Evolutionary conservation across 2,329 filamentous ascomycete species (phyloP).

Genomic region (Epichloe sibirici): DNA sequence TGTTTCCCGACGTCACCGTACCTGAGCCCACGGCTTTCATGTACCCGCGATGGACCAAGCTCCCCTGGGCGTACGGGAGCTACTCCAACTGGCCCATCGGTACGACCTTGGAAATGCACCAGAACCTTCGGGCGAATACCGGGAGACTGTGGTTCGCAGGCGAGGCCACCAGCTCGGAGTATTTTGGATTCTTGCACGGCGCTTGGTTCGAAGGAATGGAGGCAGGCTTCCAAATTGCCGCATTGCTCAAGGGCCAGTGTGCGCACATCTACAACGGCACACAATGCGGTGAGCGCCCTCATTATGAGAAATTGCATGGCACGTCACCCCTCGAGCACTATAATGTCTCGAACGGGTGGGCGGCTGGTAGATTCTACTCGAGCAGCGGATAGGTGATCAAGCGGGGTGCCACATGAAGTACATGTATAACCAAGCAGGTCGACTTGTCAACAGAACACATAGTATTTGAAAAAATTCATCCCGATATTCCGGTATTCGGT

Average conservation of each 20-base stretch:
- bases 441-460: neutral
- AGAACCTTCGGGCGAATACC: conserved; percentile 55
- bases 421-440: neutral
- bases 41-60: conserved; percentile 35
- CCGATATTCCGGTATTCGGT: no score
- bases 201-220: conserved; percentile 45
- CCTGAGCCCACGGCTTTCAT: conserved; percentile 48
- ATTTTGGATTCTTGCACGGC: conserved; percentile 55
- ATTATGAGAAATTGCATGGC: conserved; percentile 16
- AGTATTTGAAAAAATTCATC: no score
- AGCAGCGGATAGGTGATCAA: neutral
- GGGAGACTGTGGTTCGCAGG: conserved; percentile 52
- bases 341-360: conserved; percentile 24
- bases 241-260: conserved; percentile 10
- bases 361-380: conserved; percentile 20
- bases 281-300: conserved; percentile 10
- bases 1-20: conserved; percentile 46
- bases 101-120: conserved; percentile 51
- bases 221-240: conserved; percentile 32
- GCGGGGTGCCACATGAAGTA: neutral
- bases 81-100: conserved; percentile 58
- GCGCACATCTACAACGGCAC: conserved; percentile 5
- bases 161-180: conserved; percentile 49
- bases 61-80: conserved; percentile 39
- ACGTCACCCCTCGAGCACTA: conserved; percentile 23